A percentile compares a stretch with the other conserved stretches of the same genome.
These are phyloP conservation scores for Microsporum audouinii DNA, from an alignment of 2,329 filamentous ascomycete genomes.

Conservation along the genomic window DNA sequence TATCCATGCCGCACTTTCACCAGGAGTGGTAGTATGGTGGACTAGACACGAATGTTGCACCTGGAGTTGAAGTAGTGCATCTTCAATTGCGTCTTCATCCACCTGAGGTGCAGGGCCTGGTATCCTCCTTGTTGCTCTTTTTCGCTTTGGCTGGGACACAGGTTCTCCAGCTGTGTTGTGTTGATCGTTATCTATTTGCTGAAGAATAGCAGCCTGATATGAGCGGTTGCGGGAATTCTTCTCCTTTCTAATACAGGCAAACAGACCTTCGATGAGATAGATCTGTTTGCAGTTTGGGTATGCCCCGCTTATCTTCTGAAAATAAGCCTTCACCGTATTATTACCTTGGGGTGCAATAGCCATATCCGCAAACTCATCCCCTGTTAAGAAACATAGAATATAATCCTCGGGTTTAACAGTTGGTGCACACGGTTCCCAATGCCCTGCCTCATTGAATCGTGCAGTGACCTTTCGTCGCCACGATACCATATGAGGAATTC, in stretches of 20 bases:
- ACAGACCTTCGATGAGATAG: conserved; percentile 62
- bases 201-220: conserved; percentile 54
- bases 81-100: conserved; percentile 58
- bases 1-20: conserved; percentile 64
- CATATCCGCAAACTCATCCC: conserved; percentile 55
- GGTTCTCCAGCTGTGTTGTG: conserved; percentile 19
- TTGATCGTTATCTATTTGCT: conserved; percentile 24
- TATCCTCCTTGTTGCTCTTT: conserved; percentile 28
- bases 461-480: conserved; percentile 60
- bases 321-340: conserved; percentile 46
- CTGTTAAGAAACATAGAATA: conserved; percentile 50
- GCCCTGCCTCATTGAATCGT: conserved; percentile 47
- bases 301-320: conserved; percentile 43
- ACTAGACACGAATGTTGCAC: conserved; percentile 55
- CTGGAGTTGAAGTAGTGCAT: conserved; percentile 59
- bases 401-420: conserved; percentile 47
- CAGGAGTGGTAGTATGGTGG: conserved; percentile 51
- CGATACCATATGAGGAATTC: conserved; percentile 45
- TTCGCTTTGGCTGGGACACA: conserved; percentile 19
- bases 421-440: conserved; percentile 52
- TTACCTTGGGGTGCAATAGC: conserved; percentile 26
- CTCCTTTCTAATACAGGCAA: conserved; percentile 56
- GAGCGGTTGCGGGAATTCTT: conserved; percentile 54
- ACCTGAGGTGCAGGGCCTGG: conserved; percentile 43
- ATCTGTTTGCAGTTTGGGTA: conserved; percentile 48